phyloP scores from a whole-genome alignment of 371 early-diverging fungal genomes.

The Mortierella sp. region DNA sequence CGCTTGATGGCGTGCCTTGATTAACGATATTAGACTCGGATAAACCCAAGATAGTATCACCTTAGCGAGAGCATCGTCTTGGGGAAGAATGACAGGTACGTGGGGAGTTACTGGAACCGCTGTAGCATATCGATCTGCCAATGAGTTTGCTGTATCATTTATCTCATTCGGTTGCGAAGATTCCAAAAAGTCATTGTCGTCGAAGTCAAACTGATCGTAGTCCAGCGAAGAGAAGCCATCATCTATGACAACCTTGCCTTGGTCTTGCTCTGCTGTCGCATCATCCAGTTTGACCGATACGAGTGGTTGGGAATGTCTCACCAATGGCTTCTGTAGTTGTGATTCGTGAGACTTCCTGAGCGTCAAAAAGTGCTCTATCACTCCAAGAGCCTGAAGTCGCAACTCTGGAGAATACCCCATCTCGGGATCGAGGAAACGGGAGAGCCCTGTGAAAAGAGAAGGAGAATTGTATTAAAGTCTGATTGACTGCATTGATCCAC shows the following conservation, averaged over 20 bases:
- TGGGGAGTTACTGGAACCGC: neutral
- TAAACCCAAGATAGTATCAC: constrained; percentile 26
- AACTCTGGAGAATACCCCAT: constrained; percentile 20
- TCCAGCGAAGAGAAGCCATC: constrained; percentile 42
- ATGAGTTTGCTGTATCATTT: neutral
- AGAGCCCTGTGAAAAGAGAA: constrained; percentile 17
- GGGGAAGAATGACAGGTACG: constrained; percentile 7
- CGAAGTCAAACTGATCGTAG: constrained; percentile 26
- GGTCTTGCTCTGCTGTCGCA: neutral
- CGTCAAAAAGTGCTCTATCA: constrained; percentile 19
- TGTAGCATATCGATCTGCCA: neutral
- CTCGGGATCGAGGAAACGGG: constrained; percentile 14
- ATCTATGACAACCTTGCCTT: neutral
- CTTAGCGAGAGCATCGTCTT: constrained; percentile 13
- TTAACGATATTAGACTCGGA: constrained; percentile 14
- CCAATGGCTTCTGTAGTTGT: neutral
- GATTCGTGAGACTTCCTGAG: neutral
- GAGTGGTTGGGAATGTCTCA: too few relatives aligned
- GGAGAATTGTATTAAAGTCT: neutral
- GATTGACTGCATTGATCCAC: neutral
- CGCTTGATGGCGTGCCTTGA: constrained; percentile 24
- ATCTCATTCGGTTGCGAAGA: constrained; percentile 7
- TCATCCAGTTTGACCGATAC: neutral
- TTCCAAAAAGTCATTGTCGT: constrained; percentile 25
- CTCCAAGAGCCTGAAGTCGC: constrained; percentile 28